phyloP scores from a whole-genome alignment of 225 moss, liverwort and hornwort species.

The Bryoerythrophyllum caledonicum region DNA sequence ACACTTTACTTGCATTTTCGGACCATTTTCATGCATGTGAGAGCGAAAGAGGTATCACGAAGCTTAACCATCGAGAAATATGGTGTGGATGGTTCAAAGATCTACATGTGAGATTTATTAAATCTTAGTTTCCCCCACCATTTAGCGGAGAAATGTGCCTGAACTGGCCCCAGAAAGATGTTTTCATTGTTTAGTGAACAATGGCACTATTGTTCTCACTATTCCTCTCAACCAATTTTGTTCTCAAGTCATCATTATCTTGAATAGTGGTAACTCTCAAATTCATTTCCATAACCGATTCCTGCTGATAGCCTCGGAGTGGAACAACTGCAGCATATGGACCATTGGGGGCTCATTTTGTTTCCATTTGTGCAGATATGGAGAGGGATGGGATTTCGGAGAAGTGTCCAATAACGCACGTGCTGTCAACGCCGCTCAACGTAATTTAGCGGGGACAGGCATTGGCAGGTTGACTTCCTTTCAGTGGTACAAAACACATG shows the following conservation, averaged over 20 bases:
- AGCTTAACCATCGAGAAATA: conserved; percentile 75
- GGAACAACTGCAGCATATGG: too few species aligned
- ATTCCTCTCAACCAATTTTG: too few species aligned
- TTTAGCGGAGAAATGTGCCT: too few species aligned
- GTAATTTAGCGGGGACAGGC: conserved; percentile 85
- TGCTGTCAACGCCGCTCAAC: conserved; percentile 80
- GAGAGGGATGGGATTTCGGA: conserved; percentile 99
- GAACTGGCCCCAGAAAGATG: too few species aligned
- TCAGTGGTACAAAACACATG: too few species aligned
- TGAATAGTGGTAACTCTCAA: conserved; percentile 1
- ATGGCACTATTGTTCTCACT: too few species aligned
- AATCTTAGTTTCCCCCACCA: too few species aligned
- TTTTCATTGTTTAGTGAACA: too few species aligned
- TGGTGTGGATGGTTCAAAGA: conserved; percentile 89
- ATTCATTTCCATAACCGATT: conserved; percentile 11
- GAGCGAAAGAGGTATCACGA: too few species aligned
- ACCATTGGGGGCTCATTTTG: conserved; percentile 13
- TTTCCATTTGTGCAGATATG: conserved; percentile 57
- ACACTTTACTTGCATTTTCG: too few species aligned
- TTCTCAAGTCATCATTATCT: too few species aligned
- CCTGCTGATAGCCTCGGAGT: not conserved
- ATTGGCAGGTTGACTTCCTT: conserved; percentile 73
- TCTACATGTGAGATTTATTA: conserved; percentile 77
- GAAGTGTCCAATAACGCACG: conserved; percentile 82
- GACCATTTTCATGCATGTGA: too few species aligned